phyloP scores from a whole-genome alignment of 352 stramenopile species.

The Phytophthora litchii region DNA sequence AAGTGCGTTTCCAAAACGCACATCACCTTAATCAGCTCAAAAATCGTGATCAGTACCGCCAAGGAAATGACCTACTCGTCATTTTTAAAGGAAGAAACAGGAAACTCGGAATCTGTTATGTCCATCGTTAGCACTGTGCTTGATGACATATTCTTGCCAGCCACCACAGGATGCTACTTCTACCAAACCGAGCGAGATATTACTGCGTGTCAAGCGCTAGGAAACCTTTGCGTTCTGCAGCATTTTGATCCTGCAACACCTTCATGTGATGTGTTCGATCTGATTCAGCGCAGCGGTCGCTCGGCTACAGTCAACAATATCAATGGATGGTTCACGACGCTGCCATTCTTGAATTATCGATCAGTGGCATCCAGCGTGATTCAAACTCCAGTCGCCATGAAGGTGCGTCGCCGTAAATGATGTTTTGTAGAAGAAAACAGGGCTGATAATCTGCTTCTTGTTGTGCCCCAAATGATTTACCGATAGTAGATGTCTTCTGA shows the following conservation, averaged over 20 bases:
- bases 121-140: constrained; percentile 67
- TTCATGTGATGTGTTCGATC: constrained; percentile 79
- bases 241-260: constrained; percentile 72
- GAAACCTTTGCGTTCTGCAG: constrained; percentile 94
- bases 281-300: constrained; percentile 68
- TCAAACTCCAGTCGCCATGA: constrained; percentile 76
- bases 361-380: constrained; percentile 62
- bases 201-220: constrained; percentile 86
- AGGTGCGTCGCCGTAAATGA: constrained; percentile 29
- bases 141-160: constrained; percentile 78
- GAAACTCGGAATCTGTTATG: constrained; percentile 32
- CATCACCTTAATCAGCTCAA: constrained; percentile 56
- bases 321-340: constrained; percentile 68
- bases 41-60: constrained; percentile 45
- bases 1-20: constrained; percentile 56
- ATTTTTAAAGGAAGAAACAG: constrained; percentile 45
- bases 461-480: not conserved
- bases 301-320: constrained; percentile 51
- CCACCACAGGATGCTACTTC: constrained; percentile 88
- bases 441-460: constrained; percentile 8
- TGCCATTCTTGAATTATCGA: constrained; percentile 92
- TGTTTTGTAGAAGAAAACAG: not conserved
- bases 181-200: constrained; percentile 74
- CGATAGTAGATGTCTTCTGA: constrained; percentile 83
- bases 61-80: constrained; percentile 47